Evolutionary conservation across 164 flowering plant species (phyloP).

Genomic region (Warburgia ugandensis): DNA sequence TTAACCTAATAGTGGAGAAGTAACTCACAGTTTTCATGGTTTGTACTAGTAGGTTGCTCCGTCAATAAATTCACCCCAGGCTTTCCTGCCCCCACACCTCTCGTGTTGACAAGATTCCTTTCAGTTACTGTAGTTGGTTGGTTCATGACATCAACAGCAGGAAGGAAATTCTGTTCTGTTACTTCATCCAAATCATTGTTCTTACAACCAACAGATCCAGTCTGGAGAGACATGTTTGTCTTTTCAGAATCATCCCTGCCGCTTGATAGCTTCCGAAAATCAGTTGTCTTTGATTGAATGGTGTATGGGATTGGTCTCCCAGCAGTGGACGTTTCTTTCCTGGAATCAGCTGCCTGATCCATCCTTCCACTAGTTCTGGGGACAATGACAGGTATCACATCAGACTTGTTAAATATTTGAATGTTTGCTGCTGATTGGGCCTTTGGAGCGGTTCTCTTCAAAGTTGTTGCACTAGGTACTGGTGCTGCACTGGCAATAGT

Average conservation of each 20-base stretch:
- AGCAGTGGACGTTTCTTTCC: slow-evolving; percentile 41
- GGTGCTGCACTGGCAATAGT: slow-evolving; percentile 26
- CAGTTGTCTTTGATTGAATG: slow-evolving; percentile 47
- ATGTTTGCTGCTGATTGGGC: slow-evolving; percentile 37
- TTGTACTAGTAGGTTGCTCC: slow-evolving; percentile 37
- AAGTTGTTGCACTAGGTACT: slow-evolving; percentile 33
- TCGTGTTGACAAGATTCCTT: slow-evolving; percentile 39
- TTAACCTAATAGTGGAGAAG: slow-evolving; percentile 1
- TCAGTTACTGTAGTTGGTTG: slow-evolving; percentile 30
- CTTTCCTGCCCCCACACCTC: slow-evolving; percentile 30
- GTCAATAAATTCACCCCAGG: slow-evolving; percentile 24
- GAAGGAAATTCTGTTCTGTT: slow-evolving; percentile 30
- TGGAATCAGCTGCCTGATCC: slow-evolving; percentile 42
- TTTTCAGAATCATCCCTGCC: slow-evolving; percentile 50
- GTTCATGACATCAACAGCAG: slow-evolving; percentile 28
- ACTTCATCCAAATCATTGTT: slow-evolving; percentile 29
- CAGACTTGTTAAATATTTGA: slow-evolving; percentile 48
- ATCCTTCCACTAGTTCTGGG: slow-evolving; percentile 12
- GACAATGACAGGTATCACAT: slow-evolving; percentile 68
- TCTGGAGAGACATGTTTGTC: slow-evolving; percentile 24
- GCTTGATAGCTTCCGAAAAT: slow-evolving; percentile 39
- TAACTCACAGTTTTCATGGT: slow-evolving; percentile 46
- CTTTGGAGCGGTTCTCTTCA: slow-evolving; percentile 44
- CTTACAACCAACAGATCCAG: slow-evolving; percentile 32
- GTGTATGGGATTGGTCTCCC: slow-evolving; percentile 50